Evolutionary conservation across 148 eudicot species (phyloP).

Genomic region (Amaranthus cruentus): DNA sequence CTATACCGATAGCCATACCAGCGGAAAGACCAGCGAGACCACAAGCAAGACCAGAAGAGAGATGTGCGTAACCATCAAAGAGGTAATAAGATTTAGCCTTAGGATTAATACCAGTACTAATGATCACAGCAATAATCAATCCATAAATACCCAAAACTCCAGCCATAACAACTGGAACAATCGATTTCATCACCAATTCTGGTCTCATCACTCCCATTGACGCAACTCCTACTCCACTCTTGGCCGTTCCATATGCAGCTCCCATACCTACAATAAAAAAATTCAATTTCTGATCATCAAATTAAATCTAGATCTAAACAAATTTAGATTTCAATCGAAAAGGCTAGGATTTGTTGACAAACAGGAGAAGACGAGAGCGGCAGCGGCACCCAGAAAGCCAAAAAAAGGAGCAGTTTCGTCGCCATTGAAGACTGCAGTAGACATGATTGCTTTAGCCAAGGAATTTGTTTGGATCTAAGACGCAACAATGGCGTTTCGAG

Average conservation of each 20-base stretch:
- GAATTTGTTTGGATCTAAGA: conserved; percentile 7
- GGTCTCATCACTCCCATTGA: conserved; percentile 92
- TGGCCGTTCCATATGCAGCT: conserved; percentile 77
- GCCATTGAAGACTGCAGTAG: conserved; percentile 39
- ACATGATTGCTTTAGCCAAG: conserved; percentile 20
- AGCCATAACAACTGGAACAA: conserved; percentile 87
- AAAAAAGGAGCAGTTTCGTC: conserved; percentile 62
- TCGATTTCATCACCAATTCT: conserved; percentile 76
- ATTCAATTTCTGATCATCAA: background rate
- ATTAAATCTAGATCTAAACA: conserved; percentile 1
- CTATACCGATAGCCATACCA: conserved; percentile 82
- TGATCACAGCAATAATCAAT: conserved; percentile 71
- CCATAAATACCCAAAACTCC: conserved; percentile 83
- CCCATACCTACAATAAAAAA: conserved; percentile 52
- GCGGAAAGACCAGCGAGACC: conserved; percentile 78
- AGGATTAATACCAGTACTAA: conserved; percentile 79
- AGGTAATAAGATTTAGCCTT: conserved; percentile 65
- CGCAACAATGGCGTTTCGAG: conserved; percentile 18
- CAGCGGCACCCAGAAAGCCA: conserved; percentile 59
- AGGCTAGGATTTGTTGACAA: background rate
- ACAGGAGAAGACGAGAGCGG: conserved; percentile 64
- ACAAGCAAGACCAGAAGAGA: conserved; percentile 76
- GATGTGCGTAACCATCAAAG: conserved; percentile 76
- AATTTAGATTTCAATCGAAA: background rate
- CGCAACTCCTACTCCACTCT: conserved; percentile 78